A percentile compares a stretch with the other conserved stretches of the same genome.
These are phyloP conservation scores for Monosporascus sp. DNA, from an alignment of 2,329 filamentous ascomycete species.

Conservation along the genomic window DNA sequence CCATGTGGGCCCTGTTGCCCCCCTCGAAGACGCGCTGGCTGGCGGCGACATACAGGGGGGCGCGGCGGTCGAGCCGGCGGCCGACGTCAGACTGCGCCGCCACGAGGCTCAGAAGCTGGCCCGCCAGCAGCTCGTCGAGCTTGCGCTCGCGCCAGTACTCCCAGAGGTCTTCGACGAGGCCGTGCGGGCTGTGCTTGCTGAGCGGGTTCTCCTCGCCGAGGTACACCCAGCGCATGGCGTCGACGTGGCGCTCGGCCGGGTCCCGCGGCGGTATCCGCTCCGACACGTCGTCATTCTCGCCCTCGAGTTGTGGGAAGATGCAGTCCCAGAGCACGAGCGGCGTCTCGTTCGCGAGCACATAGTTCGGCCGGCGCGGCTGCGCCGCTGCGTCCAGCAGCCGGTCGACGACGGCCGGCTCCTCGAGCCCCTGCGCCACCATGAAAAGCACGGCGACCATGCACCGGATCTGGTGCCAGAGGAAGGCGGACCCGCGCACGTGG, in stretches of 20 bases:
- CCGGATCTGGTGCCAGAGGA: conserved; percentile 96
- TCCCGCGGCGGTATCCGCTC: conserved; percentile 26
- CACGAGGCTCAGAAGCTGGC: conserved; percentile 63
- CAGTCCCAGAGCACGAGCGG: conserved; percentile 96
- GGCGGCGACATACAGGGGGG: conserved; percentile 9
- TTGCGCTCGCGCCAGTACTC: conserved; percentile 75
- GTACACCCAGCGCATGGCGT: conserved; percentile 74
- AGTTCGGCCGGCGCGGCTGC: conserved; percentile 74
- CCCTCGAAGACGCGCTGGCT: conserved; percentile 48
- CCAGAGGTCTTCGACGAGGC: conserved; percentile 75
- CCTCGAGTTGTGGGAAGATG: conserved; percentile 62
- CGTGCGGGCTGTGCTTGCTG: conserved; percentile 59
- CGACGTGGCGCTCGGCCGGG: conserved; percentile 22
- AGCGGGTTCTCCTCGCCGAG: conserved; percentile 60
- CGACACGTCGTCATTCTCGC: conserved; percentile 20
- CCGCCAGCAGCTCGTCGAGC: conserved; percentile 83
- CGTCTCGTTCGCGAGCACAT: conserved; percentile 85
- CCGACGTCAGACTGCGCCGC: conserved; percentile 31
- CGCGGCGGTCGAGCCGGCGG: conserved; percentile 10
- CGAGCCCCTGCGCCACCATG: conserved; percentile 82
- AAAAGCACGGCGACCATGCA: conserved; percentile 94
- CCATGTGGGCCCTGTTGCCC: conserved; percentile 44
- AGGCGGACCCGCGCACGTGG: conserved; percentile 82
- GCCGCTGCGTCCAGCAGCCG: conserved; percentile 68
- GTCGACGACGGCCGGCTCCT: conserved; percentile 67